phyloP scores from a whole-genome alignment of 1,139 yeast species.

The Zygosaccharomyces pseudobailii region DNA sequence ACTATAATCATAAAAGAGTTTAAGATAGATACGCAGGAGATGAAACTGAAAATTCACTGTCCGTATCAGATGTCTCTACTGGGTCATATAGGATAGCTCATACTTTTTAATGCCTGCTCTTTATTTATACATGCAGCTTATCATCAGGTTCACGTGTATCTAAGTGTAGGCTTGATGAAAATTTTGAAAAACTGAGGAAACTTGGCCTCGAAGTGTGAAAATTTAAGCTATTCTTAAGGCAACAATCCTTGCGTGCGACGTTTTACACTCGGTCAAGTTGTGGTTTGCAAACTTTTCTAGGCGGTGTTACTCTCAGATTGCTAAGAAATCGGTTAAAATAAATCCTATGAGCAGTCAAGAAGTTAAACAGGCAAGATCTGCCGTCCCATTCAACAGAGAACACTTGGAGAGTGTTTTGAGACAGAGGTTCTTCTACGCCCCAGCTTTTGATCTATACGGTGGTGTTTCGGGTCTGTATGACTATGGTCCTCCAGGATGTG shows the following conservation, averaged over 20 bases:
- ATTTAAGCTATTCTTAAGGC: background rate
- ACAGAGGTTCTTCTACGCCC: constrained; percentile 95
- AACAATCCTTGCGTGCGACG: background rate
- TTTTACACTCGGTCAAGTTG: constrained; percentile 20
- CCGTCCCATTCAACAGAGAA: constrained; percentile 68
- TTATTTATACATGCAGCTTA: background rate
- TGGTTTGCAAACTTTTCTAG: constrained; percentile 21
- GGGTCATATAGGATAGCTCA: background rate
- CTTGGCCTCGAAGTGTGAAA: background rate
- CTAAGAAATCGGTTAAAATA: constrained; percentile 29
- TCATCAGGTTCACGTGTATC: background rate
- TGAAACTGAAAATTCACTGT: too few relatives aligned
- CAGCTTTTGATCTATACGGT: constrained; percentile 95
- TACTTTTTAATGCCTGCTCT: background rate
- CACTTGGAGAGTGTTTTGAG: constrained; percentile 84
- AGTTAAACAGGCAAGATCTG: constrained; percentile 38
- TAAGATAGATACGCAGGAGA: background rate
- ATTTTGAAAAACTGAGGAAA: background rate
- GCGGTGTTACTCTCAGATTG: constrained; percentile 27
- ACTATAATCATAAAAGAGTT: constrained; percentile 31
- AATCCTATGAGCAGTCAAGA: constrained; percentile 33
- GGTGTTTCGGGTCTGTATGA: constrained; percentile 98
- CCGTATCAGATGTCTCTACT: too few relatives aligned
- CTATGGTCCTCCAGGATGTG: constrained; percentile 99
- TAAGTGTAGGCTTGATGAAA: background rate